A percentile compares a stretch with the other conserved stretches of the same genome.
phyloP scores from a whole-genome alignment of 2,329 filamentous ascomycete species.

The Cadophora malorum region DNA sequence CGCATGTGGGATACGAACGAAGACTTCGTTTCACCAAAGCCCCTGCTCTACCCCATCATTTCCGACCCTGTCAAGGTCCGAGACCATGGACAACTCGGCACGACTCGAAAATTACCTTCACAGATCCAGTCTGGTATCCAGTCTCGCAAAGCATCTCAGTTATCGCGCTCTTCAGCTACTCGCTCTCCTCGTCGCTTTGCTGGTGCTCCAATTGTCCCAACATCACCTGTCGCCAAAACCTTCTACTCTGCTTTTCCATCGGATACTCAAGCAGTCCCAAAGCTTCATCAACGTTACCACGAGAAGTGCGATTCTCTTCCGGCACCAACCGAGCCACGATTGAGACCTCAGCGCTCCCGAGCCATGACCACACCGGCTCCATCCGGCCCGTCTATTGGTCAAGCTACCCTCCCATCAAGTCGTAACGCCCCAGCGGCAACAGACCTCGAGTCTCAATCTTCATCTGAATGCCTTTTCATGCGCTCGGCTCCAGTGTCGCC shows the following conservation, averaged over 20 bases:
- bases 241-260: background rate
- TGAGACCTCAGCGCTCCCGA: slow-evolving; percentile 8
- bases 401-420: slow-evolving; percentile 7
- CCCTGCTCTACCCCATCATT: background rate
- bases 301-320: slow-evolving; percentile 17
- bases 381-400: background rate
- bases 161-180: background rate
- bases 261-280: background rate
- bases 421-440: slow-evolving; percentile 10
- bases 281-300: background rate
- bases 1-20: slow-evolving; percentile 3
- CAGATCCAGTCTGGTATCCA: background rate
- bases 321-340: background rate
- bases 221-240: background rate
- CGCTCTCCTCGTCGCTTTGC: slow-evolving; percentile 4
- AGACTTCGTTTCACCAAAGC: background rate
- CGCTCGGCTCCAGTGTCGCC: background rate
- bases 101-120: background rate
- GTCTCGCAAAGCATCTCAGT: background rate
- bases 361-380: slow-evolving; percentile 16
- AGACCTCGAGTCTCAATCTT: background rate
- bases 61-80: background rate
- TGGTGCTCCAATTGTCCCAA: background rate
- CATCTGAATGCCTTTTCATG: no score
- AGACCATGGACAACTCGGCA: slow-evolving; percentile 1